Conservation (phyloP, 129 eudicot species). For the Flaveria trinervia region DNA sequence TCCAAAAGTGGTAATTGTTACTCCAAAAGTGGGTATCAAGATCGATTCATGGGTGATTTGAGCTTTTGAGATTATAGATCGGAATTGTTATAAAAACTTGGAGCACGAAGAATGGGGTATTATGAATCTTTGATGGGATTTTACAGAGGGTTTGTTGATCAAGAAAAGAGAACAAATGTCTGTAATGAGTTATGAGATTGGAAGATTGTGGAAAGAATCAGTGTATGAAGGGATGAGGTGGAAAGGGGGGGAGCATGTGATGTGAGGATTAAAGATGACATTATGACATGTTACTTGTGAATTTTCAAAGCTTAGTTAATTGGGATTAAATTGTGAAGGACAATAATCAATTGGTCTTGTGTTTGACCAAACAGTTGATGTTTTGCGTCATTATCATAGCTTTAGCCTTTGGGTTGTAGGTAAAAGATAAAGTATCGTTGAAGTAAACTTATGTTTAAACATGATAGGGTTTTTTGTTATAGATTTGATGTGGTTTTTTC, state of each 20-base stretch:
- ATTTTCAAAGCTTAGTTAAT: conserved; percentile 22
- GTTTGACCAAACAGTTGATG: background rate
- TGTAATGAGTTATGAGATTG: conserved; percentile 33
- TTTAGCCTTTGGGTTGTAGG: too few relatives aligned
- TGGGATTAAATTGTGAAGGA: conserved; percentile 13
- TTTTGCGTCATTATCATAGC: too few relatives aligned
- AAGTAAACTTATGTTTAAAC: too few relatives aligned
- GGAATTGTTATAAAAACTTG: background rate
- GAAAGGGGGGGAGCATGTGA: conserved; percentile 41
- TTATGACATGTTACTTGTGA: conserved; percentile 20
- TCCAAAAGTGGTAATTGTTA: too few relatives aligned
- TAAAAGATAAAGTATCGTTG: too few relatives aligned
- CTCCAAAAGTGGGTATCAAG: conserved; percentile 17
- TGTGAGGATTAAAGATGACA: conserved; percentile 30
- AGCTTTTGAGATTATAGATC: background rate
- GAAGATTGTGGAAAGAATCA: conserved; percentile 26
- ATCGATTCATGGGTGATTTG: conserved; percentile 25
- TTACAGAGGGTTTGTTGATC: conserved; percentile 16
- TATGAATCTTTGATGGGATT: background rate
- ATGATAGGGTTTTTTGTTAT: too few relatives aligned
- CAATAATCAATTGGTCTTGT: background rate
- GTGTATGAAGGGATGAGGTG: conserved; percentile 42
- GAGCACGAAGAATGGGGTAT: background rate
- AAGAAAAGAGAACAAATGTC: conserved; percentile 30
- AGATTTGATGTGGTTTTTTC: too few relatives aligned